Percentiles rank a stretch among this genome's conserved stretches.
phyloP scores from a whole-genome alignment of 106 monocot species.

The Hemerocallis citrina region DNA sequence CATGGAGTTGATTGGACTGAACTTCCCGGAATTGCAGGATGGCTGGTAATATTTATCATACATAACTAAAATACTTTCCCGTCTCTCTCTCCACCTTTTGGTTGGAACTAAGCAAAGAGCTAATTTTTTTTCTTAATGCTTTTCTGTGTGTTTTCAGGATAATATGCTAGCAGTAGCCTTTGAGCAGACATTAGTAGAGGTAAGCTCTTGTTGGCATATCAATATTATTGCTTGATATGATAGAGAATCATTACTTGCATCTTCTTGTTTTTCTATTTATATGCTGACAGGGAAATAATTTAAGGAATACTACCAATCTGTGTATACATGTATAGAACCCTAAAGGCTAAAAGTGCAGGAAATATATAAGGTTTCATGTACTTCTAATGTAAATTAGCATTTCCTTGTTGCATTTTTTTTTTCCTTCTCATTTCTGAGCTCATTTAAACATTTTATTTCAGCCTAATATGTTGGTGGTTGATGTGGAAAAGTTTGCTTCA shows the following conservation, averaged over 20 bases:
- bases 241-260: not conserved
- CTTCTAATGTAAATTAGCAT: too few species aligned
- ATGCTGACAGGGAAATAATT: too few species aligned
- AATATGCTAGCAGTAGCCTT: slow-evolving; percentile 70
- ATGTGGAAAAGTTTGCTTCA: slow-evolving; percentile 76
- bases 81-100: not conserved
- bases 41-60: slow-evolving; percentile 46
- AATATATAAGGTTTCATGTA: too few species aligned
- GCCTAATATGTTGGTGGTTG: slow-evolving; percentile 93
- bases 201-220: slow-evolving; percentile 16
- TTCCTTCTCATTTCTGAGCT: not conserved
- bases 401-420: too few species aligned
- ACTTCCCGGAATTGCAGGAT: slow-evolving; percentile 92
- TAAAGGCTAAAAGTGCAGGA: too few species aligned
- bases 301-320: too few species aligned
- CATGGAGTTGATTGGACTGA: slow-evolving; percentile 89
- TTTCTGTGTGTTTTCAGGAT: slow-evolving; percentile 34
- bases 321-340: too few species aligned
- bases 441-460: slow-evolving; percentile 12
- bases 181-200: slow-evolving; percentile 89
- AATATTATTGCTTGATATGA: not conserved
- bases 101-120: not conserved
- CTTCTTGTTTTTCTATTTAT: too few species aligned
- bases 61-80: not conserved
- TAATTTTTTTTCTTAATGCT: not conserved